Evolutionary conservation across 495 filamentous ascomycete species (phyloP), one percentile per base, ranked within the genome.

Genomic region (Aspergillus haitiensis): DNA sequence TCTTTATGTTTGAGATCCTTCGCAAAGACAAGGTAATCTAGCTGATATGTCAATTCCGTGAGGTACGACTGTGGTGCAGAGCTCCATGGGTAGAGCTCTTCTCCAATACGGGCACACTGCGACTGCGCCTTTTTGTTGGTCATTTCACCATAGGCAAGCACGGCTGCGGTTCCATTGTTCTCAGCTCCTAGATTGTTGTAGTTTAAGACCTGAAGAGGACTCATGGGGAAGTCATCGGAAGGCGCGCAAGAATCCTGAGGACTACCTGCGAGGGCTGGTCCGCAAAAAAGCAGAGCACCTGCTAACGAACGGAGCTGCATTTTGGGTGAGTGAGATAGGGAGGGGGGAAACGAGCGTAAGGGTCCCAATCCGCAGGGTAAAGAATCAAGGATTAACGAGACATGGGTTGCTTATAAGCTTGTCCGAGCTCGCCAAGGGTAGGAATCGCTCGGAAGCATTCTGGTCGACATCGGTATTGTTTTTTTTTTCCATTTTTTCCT

Each of bases 171-270:
- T 9, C 70, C 70, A 46, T 71, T 72, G 42, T 72, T 72, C 45
- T 63, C 56, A 2, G 70, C 55, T 27, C 61, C 64, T n/a, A 72
- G 52, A 40, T 72, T 64, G 60, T 72, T 72, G 52, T 72, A 71
- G 8, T 72, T 64, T 46, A 70, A 46, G 7, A 58, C 56, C 27
- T 66, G 70, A 6, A 72, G 62, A 45, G 60, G 52, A 1, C 67
- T 65, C 13, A 68, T 50, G 12, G 69, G 60, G 32, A 31, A 49
- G 13, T 56, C 45, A 7, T 10, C 45, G 50, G 66, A 55, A 39
- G 34, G 49, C 48, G 46, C 48, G 13, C 34, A 44, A 12, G 46
- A 47, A 33, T 44, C 44, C 51, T 54, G 39, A 35, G 51, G 52
- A 13, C 61, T 61, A 33, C 56, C 61, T 33, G 65, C 62, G 12